phyloP scores from a whole-genome alignment of 139 green algal genomes.

The Asterochloris erici region DNA sequence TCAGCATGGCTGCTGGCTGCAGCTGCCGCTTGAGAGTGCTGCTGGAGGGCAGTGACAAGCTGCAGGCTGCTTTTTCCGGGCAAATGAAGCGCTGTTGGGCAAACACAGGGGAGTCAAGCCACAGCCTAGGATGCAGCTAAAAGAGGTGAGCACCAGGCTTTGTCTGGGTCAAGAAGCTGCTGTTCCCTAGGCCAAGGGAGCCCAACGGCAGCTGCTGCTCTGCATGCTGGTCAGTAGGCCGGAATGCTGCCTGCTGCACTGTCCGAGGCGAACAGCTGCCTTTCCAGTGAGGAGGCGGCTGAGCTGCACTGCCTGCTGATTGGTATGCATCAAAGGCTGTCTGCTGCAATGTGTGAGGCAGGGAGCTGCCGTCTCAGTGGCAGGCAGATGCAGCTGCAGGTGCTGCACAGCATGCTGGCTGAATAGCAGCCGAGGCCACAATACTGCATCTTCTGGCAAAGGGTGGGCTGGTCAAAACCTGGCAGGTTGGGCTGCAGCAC shows the following conservation, averaged over 20 bases:
- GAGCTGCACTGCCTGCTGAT: too few relatives aligned
- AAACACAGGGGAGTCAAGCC: too few relatives aligned
- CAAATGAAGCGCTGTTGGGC: not conserved
- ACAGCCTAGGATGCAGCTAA: too few relatives aligned
- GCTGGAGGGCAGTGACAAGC: not conserved
- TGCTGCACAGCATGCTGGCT: not conserved
- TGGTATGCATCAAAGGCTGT: slow-evolving; percentile 68
- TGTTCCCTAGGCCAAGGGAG: too few relatives aligned
- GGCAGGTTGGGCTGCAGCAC: too few relatives aligned
- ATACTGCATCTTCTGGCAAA: not conserved
- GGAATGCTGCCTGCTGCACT: too few relatives aligned
- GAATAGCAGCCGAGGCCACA: not conserved
- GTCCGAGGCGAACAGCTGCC: too few relatives aligned
- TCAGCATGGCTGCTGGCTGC: slow-evolving; percentile 2
- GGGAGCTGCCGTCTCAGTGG: slow-evolving; percentile 89
- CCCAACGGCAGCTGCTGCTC: too few relatives aligned
- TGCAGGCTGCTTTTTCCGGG: not conserved
- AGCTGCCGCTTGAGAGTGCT: not conserved
- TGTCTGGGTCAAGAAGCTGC: too few relatives aligned
- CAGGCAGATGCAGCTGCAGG: slow-evolving; percentile 70
- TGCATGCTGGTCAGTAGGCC: too few relatives aligned
- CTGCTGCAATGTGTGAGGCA: slow-evolving; percentile 96
- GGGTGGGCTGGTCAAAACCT: not conserved
- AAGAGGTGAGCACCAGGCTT: too few relatives aligned
- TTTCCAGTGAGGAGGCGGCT: too few relatives aligned